A percentile compares a stretch with the other conserved stretches of the same genome.
phyloP scores from a whole-genome alignment of 139 green algal species.

The Picochlorum sp. region DNA sequence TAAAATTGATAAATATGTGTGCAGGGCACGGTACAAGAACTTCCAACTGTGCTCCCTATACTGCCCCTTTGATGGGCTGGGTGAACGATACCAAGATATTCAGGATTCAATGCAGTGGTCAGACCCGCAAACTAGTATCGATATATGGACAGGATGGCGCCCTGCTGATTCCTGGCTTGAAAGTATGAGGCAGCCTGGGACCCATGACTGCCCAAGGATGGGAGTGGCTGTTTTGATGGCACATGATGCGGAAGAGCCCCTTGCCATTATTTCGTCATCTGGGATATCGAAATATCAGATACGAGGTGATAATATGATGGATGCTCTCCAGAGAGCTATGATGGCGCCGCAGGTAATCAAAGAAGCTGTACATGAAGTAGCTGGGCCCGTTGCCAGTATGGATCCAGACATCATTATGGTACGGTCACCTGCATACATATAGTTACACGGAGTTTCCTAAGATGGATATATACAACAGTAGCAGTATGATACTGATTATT shows the following conservation, averaged over 20 bases:
- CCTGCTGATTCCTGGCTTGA: not conserved
- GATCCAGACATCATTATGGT: conserved; percentile 25
- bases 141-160: not conserved
- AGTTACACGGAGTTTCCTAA: not conserved
- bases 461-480: not conserved
- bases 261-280: not conserved
- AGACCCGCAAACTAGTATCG: not conserved
- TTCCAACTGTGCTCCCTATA: conserved; percentile 9
- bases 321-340: not conserved
- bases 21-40: conserved; percentile 1
- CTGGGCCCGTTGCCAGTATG: conserved; percentile 1
- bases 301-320: not conserved
- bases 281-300: not conserved
- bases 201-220: not conserved
- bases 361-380: not conserved
- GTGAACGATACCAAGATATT: not conserved
- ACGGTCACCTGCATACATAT: too few species aligned
- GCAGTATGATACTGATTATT: not conserved
- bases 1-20: not conserved
- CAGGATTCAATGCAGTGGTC: conserved; percentile 1
- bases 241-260: conserved; percentile 4
- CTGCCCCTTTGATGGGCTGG: conserved; percentile 1
- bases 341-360: conserved; percentile 4
- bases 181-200: not conserved
- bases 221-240: conserved; percentile 9